phyloP scores from a whole-genome alignment of 2,329 filamentous ascomycete species.

The Stemphylium beticola region DNA sequence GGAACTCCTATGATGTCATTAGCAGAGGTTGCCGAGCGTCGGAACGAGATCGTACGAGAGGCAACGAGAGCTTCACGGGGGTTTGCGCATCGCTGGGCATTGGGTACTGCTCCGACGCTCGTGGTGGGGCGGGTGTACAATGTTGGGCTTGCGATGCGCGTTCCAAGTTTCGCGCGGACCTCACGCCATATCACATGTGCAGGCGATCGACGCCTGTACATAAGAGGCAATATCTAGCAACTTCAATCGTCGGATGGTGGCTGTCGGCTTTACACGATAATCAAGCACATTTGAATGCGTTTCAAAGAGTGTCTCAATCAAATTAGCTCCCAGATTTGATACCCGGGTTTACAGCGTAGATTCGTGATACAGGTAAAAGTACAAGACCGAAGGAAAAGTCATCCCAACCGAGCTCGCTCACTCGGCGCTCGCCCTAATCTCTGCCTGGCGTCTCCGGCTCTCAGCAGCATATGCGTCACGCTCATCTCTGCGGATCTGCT shows the following conservation, averaged over 20 bases:
- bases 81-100: constrained; percentile 52
- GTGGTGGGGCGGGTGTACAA: constrained; percentile 21
- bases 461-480: constrained; percentile 41
- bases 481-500: constrained; percentile 39
- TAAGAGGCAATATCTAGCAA: neutral
- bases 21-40: constrained; percentile 11
- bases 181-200: constrained; percentile 37
- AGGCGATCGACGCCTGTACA: neutral
- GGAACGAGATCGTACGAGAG: constrained; percentile 61
- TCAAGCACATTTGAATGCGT: neutral
- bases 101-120: constrained; percentile 24
- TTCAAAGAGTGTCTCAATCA: neutral
- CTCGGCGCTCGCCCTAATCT: constrained; percentile 42
- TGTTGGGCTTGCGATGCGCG: constrained; percentile 26
- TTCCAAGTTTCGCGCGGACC: constrained; percentile 14
- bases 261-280: neutral
- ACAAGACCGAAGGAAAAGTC: constrained; percentile 14
- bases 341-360: constrained; percentile 18
- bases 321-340: neutral
- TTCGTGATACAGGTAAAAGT: constrained; percentile 27
- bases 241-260: neutral
- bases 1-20: constrained; percentile 69
- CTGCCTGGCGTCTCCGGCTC: constrained; percentile 39
- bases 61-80: constrained; percentile 81
- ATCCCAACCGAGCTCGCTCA: constrained; percentile 14